phyloP scores from a whole-genome alignment of 139 green algal species.

The Chlamydomonas sp. region DNA sequence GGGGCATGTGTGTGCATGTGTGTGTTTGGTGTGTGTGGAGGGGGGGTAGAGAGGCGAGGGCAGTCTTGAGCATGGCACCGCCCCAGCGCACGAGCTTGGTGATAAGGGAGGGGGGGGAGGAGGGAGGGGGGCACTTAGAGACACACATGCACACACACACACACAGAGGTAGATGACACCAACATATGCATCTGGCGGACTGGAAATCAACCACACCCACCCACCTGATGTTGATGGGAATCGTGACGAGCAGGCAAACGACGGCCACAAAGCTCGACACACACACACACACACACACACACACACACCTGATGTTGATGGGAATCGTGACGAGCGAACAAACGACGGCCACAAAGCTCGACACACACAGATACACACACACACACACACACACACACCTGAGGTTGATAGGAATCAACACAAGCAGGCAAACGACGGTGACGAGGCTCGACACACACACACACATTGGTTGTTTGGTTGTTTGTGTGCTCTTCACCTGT shows the following conservation, averaged over 20 bases:
- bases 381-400: too few species aligned
- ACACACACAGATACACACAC: conserved; percentile 46
- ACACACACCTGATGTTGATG: conserved; percentile 11
- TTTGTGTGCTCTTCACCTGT: too few species aligned
- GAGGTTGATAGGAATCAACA: conserved; percentile 18
- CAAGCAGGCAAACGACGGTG: conserved; percentile 35
- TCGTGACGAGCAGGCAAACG: conserved; percentile 37
- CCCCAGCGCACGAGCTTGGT: conserved; percentile 13
- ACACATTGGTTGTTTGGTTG: too few species aligned
- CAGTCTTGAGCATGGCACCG: conserved; percentile 14
- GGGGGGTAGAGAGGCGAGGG: too few species aligned
- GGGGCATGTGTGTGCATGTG: too few species aligned
- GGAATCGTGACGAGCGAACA: conserved; percentile 32
- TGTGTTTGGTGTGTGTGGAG: too few species aligned
- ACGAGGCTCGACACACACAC: conserved; percentile 45
- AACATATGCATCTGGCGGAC: too few species aligned
- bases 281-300: conserved; percentile 54
- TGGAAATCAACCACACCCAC: too few species aligned
- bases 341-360: conserved; percentile 35
- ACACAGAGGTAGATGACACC: too few species aligned
- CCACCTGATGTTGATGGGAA: conserved; percentile 42
- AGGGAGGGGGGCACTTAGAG: too few species aligned
- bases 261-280: conserved; percentile 35
- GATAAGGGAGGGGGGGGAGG: too few species aligned
- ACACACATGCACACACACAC: too few species aligned